Percentiles rank a stretch among this genome's conserved stretches.
Conservation (phyloP, 1,284 basidiomycete species). For the Tilletia indica region DNA sequence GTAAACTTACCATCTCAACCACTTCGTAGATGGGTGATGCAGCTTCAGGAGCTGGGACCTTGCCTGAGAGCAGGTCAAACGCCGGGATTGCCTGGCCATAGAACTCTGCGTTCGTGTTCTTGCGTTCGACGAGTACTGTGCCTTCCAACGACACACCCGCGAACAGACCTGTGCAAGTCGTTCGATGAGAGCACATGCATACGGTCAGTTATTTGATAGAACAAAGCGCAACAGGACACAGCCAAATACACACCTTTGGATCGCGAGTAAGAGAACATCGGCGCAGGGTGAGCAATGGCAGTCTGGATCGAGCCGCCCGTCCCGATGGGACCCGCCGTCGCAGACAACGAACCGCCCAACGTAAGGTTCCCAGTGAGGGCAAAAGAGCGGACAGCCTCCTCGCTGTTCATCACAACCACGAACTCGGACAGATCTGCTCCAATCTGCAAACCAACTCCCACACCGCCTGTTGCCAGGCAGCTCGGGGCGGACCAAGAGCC, state of each 20-base stretch:
- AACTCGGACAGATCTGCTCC: conserved; percentile 65
- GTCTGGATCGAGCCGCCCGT: conserved; percentile 89
- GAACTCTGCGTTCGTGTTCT: conserved; percentile 74
- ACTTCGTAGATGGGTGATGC: conserved; percentile 90
- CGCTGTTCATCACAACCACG: conserved; percentile 87
- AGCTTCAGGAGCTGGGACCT: conserved; percentile 92
- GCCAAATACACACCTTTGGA: conserved; percentile 70
- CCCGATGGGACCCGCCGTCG: conserved; percentile 69
- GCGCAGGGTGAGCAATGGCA: conserved; percentile 83
- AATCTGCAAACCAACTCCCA: conserved; percentile 92
- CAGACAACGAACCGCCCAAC: conserved; percentile 66
- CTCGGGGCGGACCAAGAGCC: conserved; percentile 96
- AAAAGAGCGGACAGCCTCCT: conserved; percentile 93
- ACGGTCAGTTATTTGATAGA: not conserved
- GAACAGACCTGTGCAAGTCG: conserved; percentile 70
- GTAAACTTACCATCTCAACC: conserved; percentile 58
- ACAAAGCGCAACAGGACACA: no score
- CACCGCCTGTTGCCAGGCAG: conserved; percentile 85
- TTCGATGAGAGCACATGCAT: conserved; percentile 25
- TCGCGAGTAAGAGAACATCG: conserved; percentile 96
- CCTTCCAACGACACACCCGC: conserved; percentile 93
- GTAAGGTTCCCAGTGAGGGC: conserved; percentile 93
- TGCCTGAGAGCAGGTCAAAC: conserved; percentile 81
- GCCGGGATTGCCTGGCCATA: conserved; percentile 90
- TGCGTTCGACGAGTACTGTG: conserved; percentile 88